phyloP scores from a whole-genome alignment of 345 rosid genomes.

The Salix viminalis region DNA sequence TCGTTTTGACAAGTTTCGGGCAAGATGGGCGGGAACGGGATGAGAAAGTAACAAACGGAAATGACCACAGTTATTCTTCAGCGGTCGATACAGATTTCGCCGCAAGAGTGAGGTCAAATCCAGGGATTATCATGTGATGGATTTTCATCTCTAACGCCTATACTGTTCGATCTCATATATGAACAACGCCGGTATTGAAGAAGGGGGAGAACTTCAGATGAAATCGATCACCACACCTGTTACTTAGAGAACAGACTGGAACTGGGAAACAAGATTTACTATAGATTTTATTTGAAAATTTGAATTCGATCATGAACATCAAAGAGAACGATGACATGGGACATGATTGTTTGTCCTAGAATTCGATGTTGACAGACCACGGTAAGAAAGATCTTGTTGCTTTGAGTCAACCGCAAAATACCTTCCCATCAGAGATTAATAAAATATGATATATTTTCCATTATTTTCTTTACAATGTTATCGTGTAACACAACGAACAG shows the following conservation, averaged over 20 bases:
- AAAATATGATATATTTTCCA: not conserved
- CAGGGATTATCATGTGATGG: conserved; percentile 75
- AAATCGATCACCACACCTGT: not conserved
- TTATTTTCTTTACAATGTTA: not conserved
- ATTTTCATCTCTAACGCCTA: no score
- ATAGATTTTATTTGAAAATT: not conserved
- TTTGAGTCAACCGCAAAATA: not conserved
- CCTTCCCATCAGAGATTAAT: not conserved
- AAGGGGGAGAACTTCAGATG: not conserved
- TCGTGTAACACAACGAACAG: not conserved
- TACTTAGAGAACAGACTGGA: no score
- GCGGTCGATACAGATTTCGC: conserved; percentile 66
- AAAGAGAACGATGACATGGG: not conserved
- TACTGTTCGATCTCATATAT: conserved; percentile 19
- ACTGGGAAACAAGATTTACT: not conserved
- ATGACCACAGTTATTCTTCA: conserved; percentile 70
- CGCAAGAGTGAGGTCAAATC: conserved; percentile 91
- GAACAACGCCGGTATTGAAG: no score
- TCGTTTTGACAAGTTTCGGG: conserved; percentile 56
- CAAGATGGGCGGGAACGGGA: conserved; percentile 89
- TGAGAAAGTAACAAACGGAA: conserved; percentile 73
- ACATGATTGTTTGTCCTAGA: not conserved
- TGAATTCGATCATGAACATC: not conserved
- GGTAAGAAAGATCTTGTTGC: not conserved
- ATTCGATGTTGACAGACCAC: not conserved